These are phyloP conservation scores for Hortiboletus campestris DNA, from an alignment of 768 basidiomycete genomes.

Conservation along the genomic window DNA sequence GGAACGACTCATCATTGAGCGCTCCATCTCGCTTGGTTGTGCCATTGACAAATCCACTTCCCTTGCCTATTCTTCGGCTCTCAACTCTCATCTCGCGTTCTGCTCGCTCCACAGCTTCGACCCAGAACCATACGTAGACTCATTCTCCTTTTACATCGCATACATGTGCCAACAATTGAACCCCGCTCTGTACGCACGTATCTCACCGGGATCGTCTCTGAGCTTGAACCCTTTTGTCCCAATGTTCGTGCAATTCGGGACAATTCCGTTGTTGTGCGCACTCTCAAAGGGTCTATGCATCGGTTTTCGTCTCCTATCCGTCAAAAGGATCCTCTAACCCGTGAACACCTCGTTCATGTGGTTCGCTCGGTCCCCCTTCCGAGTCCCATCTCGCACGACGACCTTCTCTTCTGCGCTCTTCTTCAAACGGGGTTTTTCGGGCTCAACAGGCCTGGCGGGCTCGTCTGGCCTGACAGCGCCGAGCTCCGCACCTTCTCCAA, in stretches of 20 bases:
- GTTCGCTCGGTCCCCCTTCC: too few species aligned
- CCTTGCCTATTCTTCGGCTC: background rate
- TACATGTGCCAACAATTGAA: background rate
- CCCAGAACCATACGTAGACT: background rate
- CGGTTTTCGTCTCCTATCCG: background rate
- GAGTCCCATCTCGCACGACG: too few species aligned
- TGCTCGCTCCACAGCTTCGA: background rate
- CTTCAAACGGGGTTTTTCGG: too few species aligned
- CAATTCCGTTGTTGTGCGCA: background rate
- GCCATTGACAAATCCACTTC: background rate
- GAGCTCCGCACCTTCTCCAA: too few species aligned
- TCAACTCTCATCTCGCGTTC: background rate
- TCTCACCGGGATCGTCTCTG: too few species aligned
- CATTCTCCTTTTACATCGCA: background rate
- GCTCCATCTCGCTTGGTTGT: background rate
- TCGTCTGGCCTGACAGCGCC: too few species aligned
- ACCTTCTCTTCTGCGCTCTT: too few species aligned
- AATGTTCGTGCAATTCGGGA: too few species aligned
- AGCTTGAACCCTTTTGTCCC: background rate
- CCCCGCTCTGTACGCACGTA: background rate
- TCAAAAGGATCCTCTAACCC: too few species aligned
- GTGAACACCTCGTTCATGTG: too few species aligned
- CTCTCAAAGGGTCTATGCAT: background rate
- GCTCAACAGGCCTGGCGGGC: too few species aligned
- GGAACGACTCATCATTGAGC: slow-evolving; percentile 11